These are phyloP conservation scores for Dioscorea zingiberensis DNA, from an alignment of 106 monocot species.

Conservation along the genomic window DNA sequence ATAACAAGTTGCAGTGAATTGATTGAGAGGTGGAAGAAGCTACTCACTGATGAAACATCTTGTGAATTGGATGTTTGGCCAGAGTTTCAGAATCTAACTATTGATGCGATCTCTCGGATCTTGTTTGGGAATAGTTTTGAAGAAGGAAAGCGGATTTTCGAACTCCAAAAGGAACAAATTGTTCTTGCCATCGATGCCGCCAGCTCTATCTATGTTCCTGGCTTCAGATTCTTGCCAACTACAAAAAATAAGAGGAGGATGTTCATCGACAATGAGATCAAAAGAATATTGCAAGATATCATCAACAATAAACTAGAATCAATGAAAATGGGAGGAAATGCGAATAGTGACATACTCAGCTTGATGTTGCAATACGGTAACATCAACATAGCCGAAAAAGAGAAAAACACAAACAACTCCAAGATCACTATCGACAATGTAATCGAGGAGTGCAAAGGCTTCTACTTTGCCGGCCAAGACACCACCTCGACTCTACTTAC, in stretches of 20 bases:
- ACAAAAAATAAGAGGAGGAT: conserved; percentile 31
- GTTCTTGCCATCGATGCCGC: conserved; percentile 21
- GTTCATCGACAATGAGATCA: conserved; percentile 29
- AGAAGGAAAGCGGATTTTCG: conserved; percentile 61
- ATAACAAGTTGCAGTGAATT: conserved; percentile 30
- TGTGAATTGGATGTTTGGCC: conserved; percentile 62
- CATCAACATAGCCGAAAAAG: not conserved
- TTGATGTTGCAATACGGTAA: conserved; percentile 20
- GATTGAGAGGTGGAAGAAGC: conserved; percentile 35
- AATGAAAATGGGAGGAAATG: conserved; percentile 18
- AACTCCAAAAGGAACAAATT: conserved; percentile 49
- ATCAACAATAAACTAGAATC: conserved; percentile 29
- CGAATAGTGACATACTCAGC: conserved; percentile 36
- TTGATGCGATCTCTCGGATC: conserved; percentile 53
- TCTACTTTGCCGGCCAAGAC: conserved; percentile 56
- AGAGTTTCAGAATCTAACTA: conserved; percentile 44
- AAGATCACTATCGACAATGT: conserved; percentile 36
- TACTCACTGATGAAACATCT: conserved; percentile 1
- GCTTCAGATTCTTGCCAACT: conserved; percentile 32
- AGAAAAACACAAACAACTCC: not conserved
- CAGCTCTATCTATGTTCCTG: conserved; percentile 22
- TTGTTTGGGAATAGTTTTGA: conserved; percentile 70
- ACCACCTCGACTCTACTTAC: conserved; percentile 36
- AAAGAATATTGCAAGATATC: conserved; percentile 22
- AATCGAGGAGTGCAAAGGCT: conserved; percentile 58